These are phyloP conservation scores for Areca catechu DNA, from an alignment of 176 grass and related monocot species.

Conservation along the genomic window DNA sequence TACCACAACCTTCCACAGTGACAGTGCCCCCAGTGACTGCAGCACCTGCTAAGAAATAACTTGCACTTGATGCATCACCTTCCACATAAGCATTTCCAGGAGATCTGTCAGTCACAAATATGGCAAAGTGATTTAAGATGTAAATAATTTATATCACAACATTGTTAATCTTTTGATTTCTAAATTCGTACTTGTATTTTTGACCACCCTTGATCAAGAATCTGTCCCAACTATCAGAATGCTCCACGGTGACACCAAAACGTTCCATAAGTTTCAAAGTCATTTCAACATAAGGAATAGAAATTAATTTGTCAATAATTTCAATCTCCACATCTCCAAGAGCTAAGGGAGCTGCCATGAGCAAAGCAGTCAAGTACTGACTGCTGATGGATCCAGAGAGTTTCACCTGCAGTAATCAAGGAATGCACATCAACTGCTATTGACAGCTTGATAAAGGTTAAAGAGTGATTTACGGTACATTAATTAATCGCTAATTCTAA, in stretches of 20 bases:
- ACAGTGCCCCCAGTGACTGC: slow-evolving; percentile 95
- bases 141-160: too few species aligned
- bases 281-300: slow-evolving; percentile 96
- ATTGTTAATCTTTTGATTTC: neutral
- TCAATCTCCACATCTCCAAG: slow-evolving; percentile 90
- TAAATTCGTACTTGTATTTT: slow-evolving; percentile 64
- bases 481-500: too few species aligned
- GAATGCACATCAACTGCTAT: neutral
- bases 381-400: slow-evolving; percentile 98
- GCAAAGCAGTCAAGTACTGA: slow-evolving; percentile 87
- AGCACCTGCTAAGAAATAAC: slow-evolving; percentile 97
- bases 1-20: slow-evolving; percentile 91
- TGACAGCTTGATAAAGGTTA: too few species aligned
- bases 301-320: slow-evolving; percentile 97
- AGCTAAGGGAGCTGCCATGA: slow-evolving; percentile 96
- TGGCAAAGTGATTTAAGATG: too few species aligned
- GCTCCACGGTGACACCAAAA: slow-evolving; percentile 72
- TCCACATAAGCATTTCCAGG: slow-evolving; percentile 87
- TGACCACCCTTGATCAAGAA: slow-evolving; percentile 94
- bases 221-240: slow-evolving; percentile 92
- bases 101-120: slow-evolving; percentile 35
- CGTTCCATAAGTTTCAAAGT: slow-evolving; percentile 91
- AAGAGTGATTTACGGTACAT: too few species aligned
- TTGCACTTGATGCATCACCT: slow-evolving; percentile 98
- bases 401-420: slow-evolving; percentile 42